phyloP scores from a whole-genome alignment of 768 basidiomycete genomes.

The Tulasnella sp. region DNA sequence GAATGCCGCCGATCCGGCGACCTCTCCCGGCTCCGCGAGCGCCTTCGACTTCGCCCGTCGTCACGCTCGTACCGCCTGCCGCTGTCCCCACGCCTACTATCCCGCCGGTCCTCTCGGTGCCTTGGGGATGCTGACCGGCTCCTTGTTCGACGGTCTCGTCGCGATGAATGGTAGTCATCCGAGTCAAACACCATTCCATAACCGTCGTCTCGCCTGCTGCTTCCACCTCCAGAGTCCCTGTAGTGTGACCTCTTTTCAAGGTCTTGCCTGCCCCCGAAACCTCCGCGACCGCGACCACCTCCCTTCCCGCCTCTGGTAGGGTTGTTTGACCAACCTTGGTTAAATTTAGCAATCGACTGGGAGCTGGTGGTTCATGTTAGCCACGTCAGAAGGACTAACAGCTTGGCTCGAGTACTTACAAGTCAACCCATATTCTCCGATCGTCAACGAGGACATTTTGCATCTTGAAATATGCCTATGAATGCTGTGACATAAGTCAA shows the following conservation, averaged over 20 bases:
- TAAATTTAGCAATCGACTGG: constrained; percentile 89
- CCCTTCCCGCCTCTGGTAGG: constrained; percentile 42
- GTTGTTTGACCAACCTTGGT: constrained; percentile 75
- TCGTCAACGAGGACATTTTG: constrained; percentile 98
- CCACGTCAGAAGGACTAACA: constrained; percentile 8
- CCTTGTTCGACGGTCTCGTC: constrained; percentile 4
- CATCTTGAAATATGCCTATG: constrained; percentile 98
- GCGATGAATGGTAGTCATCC: constrained; percentile 39
- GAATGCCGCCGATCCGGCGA: background rate
- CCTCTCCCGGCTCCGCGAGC: constrained; percentile 11
- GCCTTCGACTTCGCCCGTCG: constrained; percentile 11
- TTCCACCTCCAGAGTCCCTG: constrained; percentile 44
- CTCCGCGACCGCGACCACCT: constrained; percentile 36
- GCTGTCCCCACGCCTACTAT: background rate
- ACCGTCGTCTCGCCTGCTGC: constrained; percentile 38
- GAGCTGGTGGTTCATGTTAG: constrained; percentile 48
- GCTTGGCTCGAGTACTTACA: constrained; percentile 52
- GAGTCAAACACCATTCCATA: constrained; percentile 88
- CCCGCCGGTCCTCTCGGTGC: constrained; percentile 25
- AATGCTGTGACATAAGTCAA: constrained; percentile 20
- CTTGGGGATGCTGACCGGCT: constrained; percentile 30
- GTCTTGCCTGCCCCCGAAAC: constrained; percentile 71
- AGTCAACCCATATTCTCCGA: constrained; percentile 97
- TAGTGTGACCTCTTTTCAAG: constrained; percentile 70
- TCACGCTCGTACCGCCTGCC: constrained; percentile 27